phyloP scores from a whole-genome alignment of 2,329 filamentous ascomycete species.

The Ascochyta koolunga region DNA sequence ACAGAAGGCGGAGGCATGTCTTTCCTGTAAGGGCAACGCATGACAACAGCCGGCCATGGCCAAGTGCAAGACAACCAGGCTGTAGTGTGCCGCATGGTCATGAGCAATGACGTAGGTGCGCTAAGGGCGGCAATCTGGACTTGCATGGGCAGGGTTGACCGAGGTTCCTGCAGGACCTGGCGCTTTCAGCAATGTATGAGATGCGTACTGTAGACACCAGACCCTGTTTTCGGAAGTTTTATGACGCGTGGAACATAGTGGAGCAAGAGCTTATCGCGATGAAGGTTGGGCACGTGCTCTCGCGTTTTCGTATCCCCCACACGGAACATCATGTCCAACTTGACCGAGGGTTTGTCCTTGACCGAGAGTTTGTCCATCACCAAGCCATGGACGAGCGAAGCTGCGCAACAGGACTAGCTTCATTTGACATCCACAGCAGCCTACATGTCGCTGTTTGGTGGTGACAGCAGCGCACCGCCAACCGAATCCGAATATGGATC shows the following conservation, averaged over 20 bases:
- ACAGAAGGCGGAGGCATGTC: background rate
- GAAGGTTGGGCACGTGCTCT: constrained; percentile 8
- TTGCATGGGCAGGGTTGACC: background rate
- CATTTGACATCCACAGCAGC: constrained; percentile 26
- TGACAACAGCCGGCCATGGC: background rate
- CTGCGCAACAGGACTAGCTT: background rate
- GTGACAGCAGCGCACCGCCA: constrained; percentile 28
- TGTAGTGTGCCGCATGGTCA: constrained; percentile 11
- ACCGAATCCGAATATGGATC: constrained; percentile 21
- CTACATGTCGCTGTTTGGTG: constrained; percentile 49
- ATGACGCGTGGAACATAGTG: background rate
- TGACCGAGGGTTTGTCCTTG: background rate
- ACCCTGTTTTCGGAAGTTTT: background rate
- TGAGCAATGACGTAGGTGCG: constrained; percentile 16
- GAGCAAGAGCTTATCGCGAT: constrained; percentile 4
- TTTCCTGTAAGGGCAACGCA: background rate
- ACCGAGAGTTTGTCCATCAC: background rate
- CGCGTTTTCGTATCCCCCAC: constrained; percentile 14
- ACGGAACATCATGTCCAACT: background rate
- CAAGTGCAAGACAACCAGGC: constrained; percentile 11
- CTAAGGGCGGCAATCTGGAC: constrained; percentile 9
- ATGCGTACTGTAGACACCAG: background rate
- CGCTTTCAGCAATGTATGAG: background rate
- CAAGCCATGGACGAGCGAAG: constrained; percentile 6
- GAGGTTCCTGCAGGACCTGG: background rate